Percentiles rank a stretch among this genome's conserved stretches.
These are phyloP conservation scores for Boletales sp. DNA, from an alignment of 768 basidiomycete genomes.

Conservation along the genomic window DNA sequence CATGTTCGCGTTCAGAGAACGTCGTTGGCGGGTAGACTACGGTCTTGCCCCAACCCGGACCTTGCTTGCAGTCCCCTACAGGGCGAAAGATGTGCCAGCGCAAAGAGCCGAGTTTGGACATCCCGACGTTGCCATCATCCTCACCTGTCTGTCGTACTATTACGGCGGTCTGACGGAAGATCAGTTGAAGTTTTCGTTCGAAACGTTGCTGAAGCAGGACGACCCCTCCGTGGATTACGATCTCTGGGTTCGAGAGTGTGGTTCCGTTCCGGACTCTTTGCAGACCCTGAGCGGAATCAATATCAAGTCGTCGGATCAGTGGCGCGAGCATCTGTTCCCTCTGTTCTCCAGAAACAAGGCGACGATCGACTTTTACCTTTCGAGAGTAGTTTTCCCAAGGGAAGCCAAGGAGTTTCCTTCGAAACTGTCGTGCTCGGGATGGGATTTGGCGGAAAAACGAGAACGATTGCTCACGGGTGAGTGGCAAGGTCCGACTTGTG, in stretches of 20 bases:
- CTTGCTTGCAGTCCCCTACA: conserved; percentile 26
- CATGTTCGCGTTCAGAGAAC: conserved; percentile 19
- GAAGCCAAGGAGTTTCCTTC: conserved; percentile 18
- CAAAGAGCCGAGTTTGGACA: conserved; percentile 26
- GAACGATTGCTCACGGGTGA: conserved; percentile 19
- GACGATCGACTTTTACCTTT: conserved; percentile 26
- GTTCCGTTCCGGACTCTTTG: conserved; percentile 15
- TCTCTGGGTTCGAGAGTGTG: conserved; percentile 16
- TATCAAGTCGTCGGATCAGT: conserved; percentile 21
- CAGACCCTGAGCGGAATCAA: conserved; percentile 20
- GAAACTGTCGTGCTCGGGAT: conserved; percentile 24
- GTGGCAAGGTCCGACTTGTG: background rate
- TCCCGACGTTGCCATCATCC: conserved; percentile 22
- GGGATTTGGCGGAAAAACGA: conserved; percentile 26
- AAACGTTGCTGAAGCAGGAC: conserved; percentile 15
- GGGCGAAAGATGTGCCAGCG: conserved; percentile 27
- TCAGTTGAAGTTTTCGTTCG: conserved; percentile 18
- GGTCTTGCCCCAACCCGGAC: conserved; percentile 11
- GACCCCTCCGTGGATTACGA: conserved; percentile 19
- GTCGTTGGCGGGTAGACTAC: conserved; percentile 29
- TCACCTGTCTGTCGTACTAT: conserved; percentile 20
- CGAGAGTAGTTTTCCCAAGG: conserved; percentile 25
- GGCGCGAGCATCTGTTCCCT: conserved; percentile 8
- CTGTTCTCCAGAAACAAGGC: conserved; percentile 17
- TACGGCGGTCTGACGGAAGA: conserved; percentile 20